A percentile compares a stretch with the other conserved stretches of the same genome.
Evolutionary conservation across 805 yeast species (phyloP).

Genomic region (Candida yuanshanica): DNA sequence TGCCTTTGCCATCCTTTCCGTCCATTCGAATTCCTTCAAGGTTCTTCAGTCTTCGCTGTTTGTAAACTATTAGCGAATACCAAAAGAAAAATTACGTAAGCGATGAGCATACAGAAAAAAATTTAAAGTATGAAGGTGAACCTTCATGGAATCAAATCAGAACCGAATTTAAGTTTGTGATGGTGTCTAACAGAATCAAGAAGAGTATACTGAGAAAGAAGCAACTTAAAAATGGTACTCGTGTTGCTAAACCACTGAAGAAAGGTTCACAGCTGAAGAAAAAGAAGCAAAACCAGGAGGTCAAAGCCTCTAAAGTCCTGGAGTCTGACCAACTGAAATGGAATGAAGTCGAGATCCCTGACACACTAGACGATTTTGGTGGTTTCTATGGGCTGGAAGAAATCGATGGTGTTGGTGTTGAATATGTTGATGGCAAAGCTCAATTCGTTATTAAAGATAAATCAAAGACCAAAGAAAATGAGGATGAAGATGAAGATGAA

Average conservation of each 20-base stretch:
- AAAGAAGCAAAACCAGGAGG: neutral
- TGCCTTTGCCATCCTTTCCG: neutral
- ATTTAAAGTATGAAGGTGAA: neutral
- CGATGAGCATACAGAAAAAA: conserved; percentile 14
- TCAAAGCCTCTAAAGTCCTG: conserved; percentile 26
- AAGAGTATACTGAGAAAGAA: conserved; percentile 7
- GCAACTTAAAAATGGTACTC: conserved; percentile 3
- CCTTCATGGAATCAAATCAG: neutral
- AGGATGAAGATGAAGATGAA: conserved; percentile 18
- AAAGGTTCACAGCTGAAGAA: neutral
- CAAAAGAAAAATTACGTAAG: conserved; percentile 5
- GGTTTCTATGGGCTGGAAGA: conserved; percentile 94
- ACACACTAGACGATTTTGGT: conserved; percentile 78
- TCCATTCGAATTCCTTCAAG: neutral
- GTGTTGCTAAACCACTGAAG: conserved; percentile 6
- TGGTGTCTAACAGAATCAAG: conserved; percentile 11
- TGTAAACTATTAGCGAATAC: neutral
- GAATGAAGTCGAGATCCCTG: conserved; percentile 81
- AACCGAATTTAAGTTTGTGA: too few relatives aligned
- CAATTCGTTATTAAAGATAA: conserved; percentile 45
- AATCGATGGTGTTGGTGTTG: conserved; percentile 86
- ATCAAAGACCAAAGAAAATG: conserved; percentile 17
- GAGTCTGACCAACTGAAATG: conserved; percentile 54
- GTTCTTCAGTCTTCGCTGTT: neutral
- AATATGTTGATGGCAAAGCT: conserved; percentile 62